These are phyloP conservation scores for Boletus albobrunnescens DNA, from an alignment of 1,284 basidiomycete species.

Conservation along the genomic window DNA sequence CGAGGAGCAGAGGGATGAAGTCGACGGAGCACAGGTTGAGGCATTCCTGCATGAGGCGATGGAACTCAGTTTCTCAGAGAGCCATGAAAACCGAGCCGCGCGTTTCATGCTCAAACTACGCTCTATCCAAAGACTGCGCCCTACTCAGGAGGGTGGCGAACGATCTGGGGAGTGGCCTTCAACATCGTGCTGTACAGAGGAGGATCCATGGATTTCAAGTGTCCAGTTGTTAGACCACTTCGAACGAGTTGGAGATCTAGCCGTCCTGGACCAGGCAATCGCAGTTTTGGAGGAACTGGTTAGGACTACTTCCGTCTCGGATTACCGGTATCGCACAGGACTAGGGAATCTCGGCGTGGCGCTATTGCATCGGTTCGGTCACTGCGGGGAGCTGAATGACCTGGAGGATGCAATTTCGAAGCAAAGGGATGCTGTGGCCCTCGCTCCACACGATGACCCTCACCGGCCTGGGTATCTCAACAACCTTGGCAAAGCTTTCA, in stretches of 20 bases:
- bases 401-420: conserved; percentile 7
- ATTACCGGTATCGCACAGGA: background rate
- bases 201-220: background rate
- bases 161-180: background rate
- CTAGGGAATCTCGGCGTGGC: background rate
- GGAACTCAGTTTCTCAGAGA: background rate
- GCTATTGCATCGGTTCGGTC: background rate
- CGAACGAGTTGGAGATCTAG: background rate
- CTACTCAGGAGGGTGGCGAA: too few species aligned
- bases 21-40: background rate
- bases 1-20: background rate
- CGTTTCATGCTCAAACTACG: conserved; percentile 1
- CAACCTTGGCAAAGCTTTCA: background rate
- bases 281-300: background rate
- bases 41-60: background rate
- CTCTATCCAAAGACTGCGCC: too few species aligned
- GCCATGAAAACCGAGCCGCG: background rate
- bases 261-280: conserved; percentile 7
- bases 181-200: background rate
- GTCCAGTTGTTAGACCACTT: background rate
- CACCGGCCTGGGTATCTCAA: background rate
- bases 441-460: background rate
- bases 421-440: background rate
- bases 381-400: conserved; percentile 1
- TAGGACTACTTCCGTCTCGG: background rate